Percentiles rank a stretch among this genome's conserved stretches.
phyloP scores from a whole-genome alignment of 2,329 filamentous ascomycete genomes.

The Fusarium zealandicum region DNA sequence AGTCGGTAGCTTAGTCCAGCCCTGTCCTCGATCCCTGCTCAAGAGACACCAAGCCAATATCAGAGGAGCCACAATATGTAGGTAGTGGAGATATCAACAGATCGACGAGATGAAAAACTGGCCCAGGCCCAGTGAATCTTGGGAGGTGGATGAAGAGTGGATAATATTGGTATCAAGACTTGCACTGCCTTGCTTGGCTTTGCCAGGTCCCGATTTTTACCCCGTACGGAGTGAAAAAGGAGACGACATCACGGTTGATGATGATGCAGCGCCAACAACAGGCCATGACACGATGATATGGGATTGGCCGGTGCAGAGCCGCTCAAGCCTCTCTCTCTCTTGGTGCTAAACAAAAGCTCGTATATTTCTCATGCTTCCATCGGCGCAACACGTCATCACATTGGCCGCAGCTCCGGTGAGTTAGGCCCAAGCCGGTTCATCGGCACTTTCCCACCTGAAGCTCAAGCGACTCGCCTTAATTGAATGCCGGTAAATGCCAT shows the following conservation, averaged over 20 bases:
- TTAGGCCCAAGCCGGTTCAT: constrained; percentile 30
- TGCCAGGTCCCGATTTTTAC: constrained; percentile 8
- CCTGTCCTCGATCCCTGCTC: constrained; percentile 30
- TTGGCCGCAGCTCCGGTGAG: constrained; percentile 31
- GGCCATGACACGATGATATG: constrained; percentile 34
- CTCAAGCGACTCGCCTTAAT: constrained; percentile 17
- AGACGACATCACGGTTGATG: constrained; percentile 12
- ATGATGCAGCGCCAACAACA: constrained; percentile 23
- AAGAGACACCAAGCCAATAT: constrained; percentile 23
- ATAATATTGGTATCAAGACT: background rate
- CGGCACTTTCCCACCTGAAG: constrained; percentile 35
- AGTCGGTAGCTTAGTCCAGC: background rate
- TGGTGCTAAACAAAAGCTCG: background rate
- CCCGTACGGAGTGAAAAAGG: background rate
- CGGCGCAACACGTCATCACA: constrained; percentile 37
- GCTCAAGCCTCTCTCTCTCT: background rate
- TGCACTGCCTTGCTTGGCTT: constrained; percentile 21
- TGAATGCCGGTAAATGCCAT: constrained; percentile 9
- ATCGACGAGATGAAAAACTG: constrained; percentile 17
- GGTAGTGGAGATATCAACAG: constrained; percentile 20
- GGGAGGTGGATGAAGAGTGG: constrained; percentile 11
- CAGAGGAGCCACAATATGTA: constrained; percentile 23
- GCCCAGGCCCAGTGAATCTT: background rate
- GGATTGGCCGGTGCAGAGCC: background rate
- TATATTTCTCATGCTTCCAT: constrained; percentile 1